Base-by-base conservation (phyloP, 352 stramenopile genomes). In the Blastocystis sp. region DNA sequence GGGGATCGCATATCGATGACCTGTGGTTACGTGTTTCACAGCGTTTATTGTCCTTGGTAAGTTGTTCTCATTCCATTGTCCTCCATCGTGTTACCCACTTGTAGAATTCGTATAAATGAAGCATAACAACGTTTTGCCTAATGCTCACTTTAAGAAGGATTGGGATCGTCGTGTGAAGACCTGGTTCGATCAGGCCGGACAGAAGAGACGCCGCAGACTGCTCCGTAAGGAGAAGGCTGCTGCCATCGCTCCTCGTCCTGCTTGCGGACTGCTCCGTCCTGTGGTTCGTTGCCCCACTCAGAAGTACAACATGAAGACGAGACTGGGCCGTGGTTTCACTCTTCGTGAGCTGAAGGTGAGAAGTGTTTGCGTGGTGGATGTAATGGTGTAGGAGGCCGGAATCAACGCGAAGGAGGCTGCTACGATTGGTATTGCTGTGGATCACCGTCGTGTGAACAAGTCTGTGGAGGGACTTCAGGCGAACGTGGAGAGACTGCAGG, bases 131-230 rank as follows among this genome's bases (percentile, higher is more conserved):
- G n/a, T n/a, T n/a, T n/a, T n/a, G n/a, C n/a, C n/a, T 78, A 98
- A 98, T 91, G 94, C 94, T 87, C 96, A 99, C 90, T 99, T 98
- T 93, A 93, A 98, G 91, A 99, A 99, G 93, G 97, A 99, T 91
- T 99, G 96, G 93, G 90, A 96, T 90, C 90, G 93, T 89, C 92
- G 94, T 90, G 96, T 97, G 84, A 96, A 96, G 90, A n/a, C n/a
- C n/a, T n/a, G n/a, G n/a, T n/a, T n/a, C n/a, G n/a, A n/a, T n/a
- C n/a, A n/a, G n/a, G n/a, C n/a, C n/a, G n/a, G n/a, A n/a, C n/a
- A n/a, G n/a, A n/a, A n/a, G n/a, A n/a, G n/a, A n/a, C n/a, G n/a
- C n/a, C n/a, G n/a, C n/a, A n/a, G 96, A 94, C 86, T 97, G 92
- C 92, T 96, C 89, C 94, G 97, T 90, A 96, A 97, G 88, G 94